These are phyloP conservation scores for Strobilomyces confusus DNA, from an alignment of 768 basidiomycete genomes.

Conservation along the genomic window DNA sequence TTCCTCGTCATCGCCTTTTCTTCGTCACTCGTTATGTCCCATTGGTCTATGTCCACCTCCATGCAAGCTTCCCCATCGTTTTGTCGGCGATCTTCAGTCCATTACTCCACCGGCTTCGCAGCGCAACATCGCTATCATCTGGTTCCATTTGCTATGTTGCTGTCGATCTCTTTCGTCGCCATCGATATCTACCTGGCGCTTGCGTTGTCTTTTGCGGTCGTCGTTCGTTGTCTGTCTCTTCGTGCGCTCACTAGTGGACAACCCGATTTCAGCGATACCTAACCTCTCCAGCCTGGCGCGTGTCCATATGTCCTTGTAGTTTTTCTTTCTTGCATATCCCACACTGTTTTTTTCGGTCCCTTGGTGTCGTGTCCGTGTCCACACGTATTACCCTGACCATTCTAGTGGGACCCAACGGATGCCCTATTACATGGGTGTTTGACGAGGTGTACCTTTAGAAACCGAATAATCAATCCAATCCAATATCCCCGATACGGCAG, in stretches of 20 bases:
- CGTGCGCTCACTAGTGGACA: slow-evolving; percentile 6
- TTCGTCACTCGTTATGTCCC: slow-evolving; percentile 21
- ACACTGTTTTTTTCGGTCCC: not conserved
- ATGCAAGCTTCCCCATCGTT: slow-evolving; percentile 14
- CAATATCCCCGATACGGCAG: not conserved
- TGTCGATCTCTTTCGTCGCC: slow-evolving; percentile 24
- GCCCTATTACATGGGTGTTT: slow-evolving; percentile 8
- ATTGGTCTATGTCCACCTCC: slow-evolving; percentile 13
- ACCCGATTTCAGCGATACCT: slow-evolving; percentile 17
- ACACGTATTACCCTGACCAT: slow-evolving; percentile 6
- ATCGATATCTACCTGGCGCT: slow-evolving; percentile 17
- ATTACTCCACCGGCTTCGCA: not conserved
- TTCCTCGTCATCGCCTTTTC: slow-evolving; percentile 19
- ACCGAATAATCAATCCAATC: slow-evolving; percentile 15
- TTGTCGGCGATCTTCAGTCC: slow-evolving; percentile 16
- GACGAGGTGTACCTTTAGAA: slow-evolving; percentile 27
- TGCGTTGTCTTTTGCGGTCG: slow-evolving; percentile 9
- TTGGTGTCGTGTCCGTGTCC: slow-evolving; percentile 2
- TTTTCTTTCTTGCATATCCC: slow-evolving; percentile 25
- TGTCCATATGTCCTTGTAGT: slow-evolving; percentile 8
- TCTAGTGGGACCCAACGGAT: slow-evolving; percentile 9
- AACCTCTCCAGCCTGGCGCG: slow-evolving; percentile 1
- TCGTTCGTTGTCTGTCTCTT: slow-evolving; percentile 14
- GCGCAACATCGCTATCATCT: slow-evolving; percentile 17
- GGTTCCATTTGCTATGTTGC: slow-evolving; percentile 21